These are phyloP conservation scores for Desmodesmus armatus DNA, from an alignment of 139 green algal genomes.

Conservation along the genomic window DNA sequence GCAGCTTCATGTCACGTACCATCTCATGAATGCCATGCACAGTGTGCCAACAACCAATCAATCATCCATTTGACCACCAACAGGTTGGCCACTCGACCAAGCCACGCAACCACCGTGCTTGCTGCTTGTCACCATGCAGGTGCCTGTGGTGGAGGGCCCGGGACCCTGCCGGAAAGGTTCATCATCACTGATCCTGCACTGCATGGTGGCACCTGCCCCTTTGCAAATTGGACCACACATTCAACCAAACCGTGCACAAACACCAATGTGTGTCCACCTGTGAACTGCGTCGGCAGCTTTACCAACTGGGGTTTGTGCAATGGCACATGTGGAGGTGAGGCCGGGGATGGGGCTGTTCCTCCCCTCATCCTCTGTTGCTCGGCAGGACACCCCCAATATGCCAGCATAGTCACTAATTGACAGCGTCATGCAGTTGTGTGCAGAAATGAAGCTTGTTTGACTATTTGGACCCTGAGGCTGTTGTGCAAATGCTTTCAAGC, in stretches of 20 bases:
- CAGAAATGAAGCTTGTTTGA: no score
- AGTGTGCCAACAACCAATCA: neutral
- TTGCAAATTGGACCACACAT: neutral
- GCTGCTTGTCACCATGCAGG: no score
- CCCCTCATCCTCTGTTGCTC: no score
- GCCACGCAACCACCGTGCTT: no score
- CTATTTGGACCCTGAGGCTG: no score
- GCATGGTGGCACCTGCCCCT: neutral
- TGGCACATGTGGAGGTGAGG: neutral
- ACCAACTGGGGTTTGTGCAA: neutral
- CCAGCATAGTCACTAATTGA: no score
- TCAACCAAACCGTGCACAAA: neutral
- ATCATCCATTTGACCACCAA: neutral
- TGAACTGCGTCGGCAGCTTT: slow-evolving; percentile 4
- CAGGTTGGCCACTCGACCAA: no score
- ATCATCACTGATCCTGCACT: slow-evolving; percentile 1
- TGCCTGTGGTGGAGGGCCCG: neutral
- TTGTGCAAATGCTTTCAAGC: no score
- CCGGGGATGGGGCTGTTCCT: no score
- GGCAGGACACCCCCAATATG: no score
- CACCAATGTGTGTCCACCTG: neutral
- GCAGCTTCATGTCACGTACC: no score
- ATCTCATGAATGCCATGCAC: neutral
- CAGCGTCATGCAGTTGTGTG: no score
- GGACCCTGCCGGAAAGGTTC: neutral